Evolutionary conservation across 768 basidiomycete genomes (phyloP).

Genomic region (Macrolepiota fuliginosa): DNA sequence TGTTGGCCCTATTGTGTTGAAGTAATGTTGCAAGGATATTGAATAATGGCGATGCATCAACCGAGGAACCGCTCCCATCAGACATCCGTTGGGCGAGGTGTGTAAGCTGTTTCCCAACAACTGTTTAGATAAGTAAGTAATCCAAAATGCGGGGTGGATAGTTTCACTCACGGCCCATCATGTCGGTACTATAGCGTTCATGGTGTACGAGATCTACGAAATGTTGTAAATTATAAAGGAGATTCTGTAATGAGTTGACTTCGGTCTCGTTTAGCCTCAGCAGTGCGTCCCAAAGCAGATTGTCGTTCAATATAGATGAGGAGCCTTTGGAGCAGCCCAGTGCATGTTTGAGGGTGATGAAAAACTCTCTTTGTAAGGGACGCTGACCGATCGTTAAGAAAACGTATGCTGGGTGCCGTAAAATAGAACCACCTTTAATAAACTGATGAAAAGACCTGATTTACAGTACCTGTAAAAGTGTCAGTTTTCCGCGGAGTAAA

Average conservation of each 20-base stretch:
- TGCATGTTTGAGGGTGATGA: constrained; percentile 50
- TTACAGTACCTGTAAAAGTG: constrained; percentile 1
- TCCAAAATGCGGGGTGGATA: neutral
- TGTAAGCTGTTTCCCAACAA: constrained; percentile 52
- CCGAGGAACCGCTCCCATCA: constrained; percentile 44
- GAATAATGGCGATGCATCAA: constrained; percentile 59
- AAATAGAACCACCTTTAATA: constrained; percentile 50
- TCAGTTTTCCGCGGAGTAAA: neutral
- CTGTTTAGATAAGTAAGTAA: constrained; percentile 30
- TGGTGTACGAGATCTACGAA: constrained; percentile 61
- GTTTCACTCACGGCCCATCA: constrained; percentile 52
- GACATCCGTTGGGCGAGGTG: constrained; percentile 55
- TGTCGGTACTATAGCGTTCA: constrained; percentile 45
- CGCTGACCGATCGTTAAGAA: constrained; percentile 33
- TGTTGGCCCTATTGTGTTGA: constrained; percentile 56
- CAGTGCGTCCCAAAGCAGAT: constrained; percentile 56
- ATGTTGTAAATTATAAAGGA: constrained; percentile 52
- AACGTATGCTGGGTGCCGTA: constrained; percentile 1
- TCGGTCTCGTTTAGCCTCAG: constrained; percentile 49
- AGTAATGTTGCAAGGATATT: constrained; percentile 49
- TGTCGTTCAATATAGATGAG: constrained; percentile 23
- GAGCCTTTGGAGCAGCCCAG: constrained; percentile 34
- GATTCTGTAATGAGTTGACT: constrained; percentile 43
- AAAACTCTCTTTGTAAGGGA: constrained; percentile 43
- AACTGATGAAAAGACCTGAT: constrained; percentile 32